phyloP scores from a whole-genome alignment of 345 rosid genomes.

The Rhizophora apiculata region DNA sequence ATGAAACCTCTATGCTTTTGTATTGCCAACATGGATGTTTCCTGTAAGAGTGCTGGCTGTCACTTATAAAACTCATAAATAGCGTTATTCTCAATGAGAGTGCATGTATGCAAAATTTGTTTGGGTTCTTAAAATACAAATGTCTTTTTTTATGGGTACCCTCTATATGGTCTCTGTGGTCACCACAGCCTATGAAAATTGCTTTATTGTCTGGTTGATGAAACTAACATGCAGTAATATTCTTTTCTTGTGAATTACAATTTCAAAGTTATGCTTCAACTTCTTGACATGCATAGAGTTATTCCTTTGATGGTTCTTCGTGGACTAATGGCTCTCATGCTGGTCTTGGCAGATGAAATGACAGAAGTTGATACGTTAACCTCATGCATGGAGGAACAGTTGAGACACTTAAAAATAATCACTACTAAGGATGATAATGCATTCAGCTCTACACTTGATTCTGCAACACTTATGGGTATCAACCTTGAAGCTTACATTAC shows the following conservation, averaged over 20 bases:
- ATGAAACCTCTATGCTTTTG: no score
- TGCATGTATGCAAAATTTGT: no score
- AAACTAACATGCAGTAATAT: not conserved
- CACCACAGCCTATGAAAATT: not conserved
- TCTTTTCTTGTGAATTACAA: not conserved
- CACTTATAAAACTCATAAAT: no score
- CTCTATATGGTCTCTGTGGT: not conserved
- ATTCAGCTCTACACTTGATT: conserved; percentile 26
- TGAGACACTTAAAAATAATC: conserved; percentile 62
- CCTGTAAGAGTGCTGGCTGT: no score
- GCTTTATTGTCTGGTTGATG: not conserved
- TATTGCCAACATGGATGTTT: no score
- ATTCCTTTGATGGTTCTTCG: not conserved
- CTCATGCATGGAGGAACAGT: conserved; percentile 61
- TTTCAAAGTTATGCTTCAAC: not conserved
- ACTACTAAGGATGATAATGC: conserved; percentile 31
- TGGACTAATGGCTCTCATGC: conserved; percentile 4
- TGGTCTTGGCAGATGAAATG: conserved; percentile 35
- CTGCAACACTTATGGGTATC: conserved; percentile 41
- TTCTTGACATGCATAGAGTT: not conserved
- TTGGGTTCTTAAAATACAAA: no score
- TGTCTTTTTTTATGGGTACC: no score
- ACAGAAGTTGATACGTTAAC: conserved; percentile 30
- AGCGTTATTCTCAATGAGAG: no score
- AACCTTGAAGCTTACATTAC: conserved; percentile 57